Percentiles rank a stretch among this genome's conserved stretches.
phyloP scores from a whole-genome alignment of 2,329 filamentous ascomycete genomes.

The Penicillium sclerotigenum region DNA sequence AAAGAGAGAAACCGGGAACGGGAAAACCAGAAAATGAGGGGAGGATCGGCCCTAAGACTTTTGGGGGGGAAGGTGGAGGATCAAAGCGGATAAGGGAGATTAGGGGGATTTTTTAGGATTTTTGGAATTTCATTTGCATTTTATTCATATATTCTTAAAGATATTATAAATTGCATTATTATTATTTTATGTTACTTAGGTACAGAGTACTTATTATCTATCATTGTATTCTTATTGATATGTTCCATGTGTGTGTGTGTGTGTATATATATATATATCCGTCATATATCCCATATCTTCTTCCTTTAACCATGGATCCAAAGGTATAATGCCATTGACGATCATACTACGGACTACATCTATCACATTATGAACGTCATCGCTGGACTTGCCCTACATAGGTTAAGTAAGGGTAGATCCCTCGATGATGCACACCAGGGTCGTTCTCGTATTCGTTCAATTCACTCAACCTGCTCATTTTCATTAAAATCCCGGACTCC shows the following conservation, averaged over 20 bases:
- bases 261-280: too few species aligned
- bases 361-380: neutral
- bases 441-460: constrained; percentile 3
- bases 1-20: constrained; percentile 18
- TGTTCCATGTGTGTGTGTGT: too few species aligned
- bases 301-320: too few species aligned
- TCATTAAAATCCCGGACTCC: neutral
- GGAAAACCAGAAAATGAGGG: constrained; percentile 24
- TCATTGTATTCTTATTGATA: too few species aligned
- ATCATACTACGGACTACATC: neutral
- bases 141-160: neutral
- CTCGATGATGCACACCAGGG: neutral
- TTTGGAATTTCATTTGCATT: too few species aligned
- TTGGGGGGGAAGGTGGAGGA: constrained; percentile 15
- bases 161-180: neutral
- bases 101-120: neutral
- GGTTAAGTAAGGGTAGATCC: neutral
- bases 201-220: too few species aligned
- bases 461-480: neutral
- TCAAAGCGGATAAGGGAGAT: constrained; percentile 19
- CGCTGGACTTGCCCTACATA: neutral
- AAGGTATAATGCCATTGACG: neutral
- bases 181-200: too few species aligned
- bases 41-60: constrained; percentile 17
- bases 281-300: too few species aligned